Conservation (phyloP, 2,329 filamentous ascomycete species). For the Tetracladium maxilliforme region DNA sequence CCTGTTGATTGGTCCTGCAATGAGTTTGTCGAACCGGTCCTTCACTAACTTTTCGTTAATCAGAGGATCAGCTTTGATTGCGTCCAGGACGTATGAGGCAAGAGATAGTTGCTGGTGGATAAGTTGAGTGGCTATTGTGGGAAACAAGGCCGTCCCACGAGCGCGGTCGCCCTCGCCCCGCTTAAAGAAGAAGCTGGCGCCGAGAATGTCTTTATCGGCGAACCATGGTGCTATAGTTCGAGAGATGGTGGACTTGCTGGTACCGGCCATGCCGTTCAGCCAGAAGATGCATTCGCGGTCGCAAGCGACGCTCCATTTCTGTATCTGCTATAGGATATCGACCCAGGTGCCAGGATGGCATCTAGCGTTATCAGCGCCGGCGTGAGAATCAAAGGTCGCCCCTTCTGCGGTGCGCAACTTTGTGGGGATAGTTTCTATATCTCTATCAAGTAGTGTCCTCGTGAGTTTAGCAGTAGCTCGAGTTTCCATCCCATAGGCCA, state of each 20-base stretch:
- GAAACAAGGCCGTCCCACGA: too few species aligned
- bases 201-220: constrained; percentile 7
- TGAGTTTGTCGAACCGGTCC: constrained; percentile 13
- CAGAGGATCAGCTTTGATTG: constrained; percentile 6
- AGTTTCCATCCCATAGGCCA: too few species aligned
- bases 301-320: constrained; percentile 11
- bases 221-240: constrained; percentile 14
- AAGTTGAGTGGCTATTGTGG: constrained; percentile 14
- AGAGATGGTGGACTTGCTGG: constrained; percentile 18
- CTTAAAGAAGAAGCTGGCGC: constrained; percentile 15
- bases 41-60: constrained; percentile 7
- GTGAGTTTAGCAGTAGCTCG: too few species aligned
- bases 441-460: too few species aligned
- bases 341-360: constrained; percentile 16
- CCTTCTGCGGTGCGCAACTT: constrained; percentile 3
- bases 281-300: constrained; percentile 13
- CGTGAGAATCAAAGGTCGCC: constrained; percentile 18
- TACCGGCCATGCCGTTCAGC: constrained; percentile 22
- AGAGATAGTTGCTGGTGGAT: constrained; percentile 7
- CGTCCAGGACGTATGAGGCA: constrained; percentile 3
- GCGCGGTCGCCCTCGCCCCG: constrained; percentile 7
- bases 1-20: too few species aligned
- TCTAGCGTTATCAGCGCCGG: constrained; percentile 14
- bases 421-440: constrained; percentile 1
- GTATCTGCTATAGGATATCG: constrained; percentile 14